Base-by-base conservation (phyloP, 257 asterid species). In the Coffea eugenioides region DNA sequence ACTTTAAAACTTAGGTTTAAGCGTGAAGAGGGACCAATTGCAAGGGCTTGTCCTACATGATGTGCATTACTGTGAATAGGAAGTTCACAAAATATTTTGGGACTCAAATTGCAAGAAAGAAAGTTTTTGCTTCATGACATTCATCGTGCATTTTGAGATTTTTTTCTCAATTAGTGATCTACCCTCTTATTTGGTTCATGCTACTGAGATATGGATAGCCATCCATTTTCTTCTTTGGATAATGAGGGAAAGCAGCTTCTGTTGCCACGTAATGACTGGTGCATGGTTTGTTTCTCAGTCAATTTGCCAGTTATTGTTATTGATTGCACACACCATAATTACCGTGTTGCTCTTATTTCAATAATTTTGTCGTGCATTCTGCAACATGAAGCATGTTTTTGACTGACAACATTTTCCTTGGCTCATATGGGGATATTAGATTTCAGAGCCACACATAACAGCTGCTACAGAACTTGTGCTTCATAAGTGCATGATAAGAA, bases 351-450 rank as follows among this genome's bases (percentile, higher is more conserved):
- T 77, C 69, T 79, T 76, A 71, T 59, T 74, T 86, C 27, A 36
- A 74, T 61, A 49, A 45, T 74, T 59, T 59, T 81, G 62, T 71
- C 49, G 21, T 34, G 9, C 43, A 71, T 62, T 79, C 68, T 76
- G 74, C 74, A 62, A 52, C 59, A 51, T 80, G 78, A 65, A 68
- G 56, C 77, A 79, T 74, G 73, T 74, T 77, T 48, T 76, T 83
- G 76, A 88, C 79, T 21, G 69, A 73, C 66, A 7, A 71, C 76
- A 72, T 80, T 83, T 80, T 81, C 31, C 15, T 52, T 77, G 36
- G 72, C 80, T 45, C 64, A 46, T 18, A 1, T 80, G 77, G 84
- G 85, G 71, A 85, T 73, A 59, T 80, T 80, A 73, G 84, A 70
- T 75, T 46, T 18, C 67, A 78, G 81, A 51, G 83, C 73, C 27